phyloP scores from a whole-genome alignment of 2,329 filamentous ascomycete genomes.

The Microthyrium microscopicum region DNA sequence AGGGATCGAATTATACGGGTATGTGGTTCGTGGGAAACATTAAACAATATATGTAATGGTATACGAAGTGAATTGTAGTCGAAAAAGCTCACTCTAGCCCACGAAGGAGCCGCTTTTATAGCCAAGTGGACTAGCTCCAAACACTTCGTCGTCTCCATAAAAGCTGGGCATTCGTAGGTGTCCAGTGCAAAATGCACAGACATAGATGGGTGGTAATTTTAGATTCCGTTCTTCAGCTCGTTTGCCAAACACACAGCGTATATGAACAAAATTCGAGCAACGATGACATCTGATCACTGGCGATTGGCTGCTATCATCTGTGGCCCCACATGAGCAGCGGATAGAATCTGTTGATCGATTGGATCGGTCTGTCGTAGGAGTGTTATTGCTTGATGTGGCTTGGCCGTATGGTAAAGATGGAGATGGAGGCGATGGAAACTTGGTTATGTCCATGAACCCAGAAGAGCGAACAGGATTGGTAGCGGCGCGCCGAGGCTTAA shows the following conservation, averaged over 20 bases:
- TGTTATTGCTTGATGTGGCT: slow-evolving; percentile 28
- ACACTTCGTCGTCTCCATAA: not conserved
- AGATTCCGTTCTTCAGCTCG: too few relatives aligned
- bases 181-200: slow-evolving; percentile 24
- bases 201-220: slow-evolving; percentile 26
- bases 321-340: slow-evolving; percentile 40
- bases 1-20: too few relatives aligned
- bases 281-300: slow-evolving; percentile 47
- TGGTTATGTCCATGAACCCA: slow-evolving; percentile 22
- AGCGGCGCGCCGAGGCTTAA: slow-evolving; percentile 22
- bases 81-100: too few relatives aligned
- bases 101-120: too few relatives aligned
- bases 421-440: slow-evolving; percentile 28
- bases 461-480: slow-evolving; percentile 30
- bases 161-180: slow-evolving; percentile 17
- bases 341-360: slow-evolving; percentile 34
- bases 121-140: slow-evolving; percentile 3
- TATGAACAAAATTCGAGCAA: slow-evolving; percentile 47
- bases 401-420: slow-evolving; percentile 30
- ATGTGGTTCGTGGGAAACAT: too few relatives aligned
- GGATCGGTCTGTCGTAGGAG: slow-evolving; percentile 36
- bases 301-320: slow-evolving; percentile 35
- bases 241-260: slow-evolving; percentile 39
- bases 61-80: too few relatives aligned
- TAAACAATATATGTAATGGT: too few relatives aligned